Base-by-base conservation (phyloP, 306 rosid genomes). In the Cucumis hystrix region DNA sequence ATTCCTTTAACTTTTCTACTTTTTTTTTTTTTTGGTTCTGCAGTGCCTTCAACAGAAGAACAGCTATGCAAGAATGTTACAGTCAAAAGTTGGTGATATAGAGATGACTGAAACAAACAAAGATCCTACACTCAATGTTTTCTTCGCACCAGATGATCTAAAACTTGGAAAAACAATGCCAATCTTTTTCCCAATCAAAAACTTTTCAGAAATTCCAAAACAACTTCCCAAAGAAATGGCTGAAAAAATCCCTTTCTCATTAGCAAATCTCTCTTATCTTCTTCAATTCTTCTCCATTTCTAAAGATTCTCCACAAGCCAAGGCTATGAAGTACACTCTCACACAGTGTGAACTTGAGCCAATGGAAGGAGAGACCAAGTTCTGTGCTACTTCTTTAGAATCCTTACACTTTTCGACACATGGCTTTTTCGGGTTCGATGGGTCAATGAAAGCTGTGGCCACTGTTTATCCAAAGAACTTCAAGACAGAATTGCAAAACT, bases 351-450 rank as follows among this genome's bases (percentile, higher is more conserved):
- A 89, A 14, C 73, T 84, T 63, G 78, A 84, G 18, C 67, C 92
- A 39, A 83, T 81, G 73, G 75, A 83, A 63, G 91, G 85, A 80
- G 95, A 93, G 76, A 75, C 85, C 58, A 89, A 85, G 78, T 91
- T 85, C 51, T 93, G 96, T 58, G 92, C 93, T 9, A 82, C 91
- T 12, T 84, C 93, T 59, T 35, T 91, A 0, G 96, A 91, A 17
- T 83, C 96, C 40, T 49, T 84, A 82, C 80, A 87, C 78, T 88
- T 84, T 17, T 84, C 80, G 37, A 86, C 86, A 5, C 56, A 28
- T 9, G 4, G 15, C 6, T 6, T 84, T 11, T 83, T 91, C 14
- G 95, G 95, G 49, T 20, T 80, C 1, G 57, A 69, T 11, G 3
- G 15, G 82, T 3, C 43, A 56, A 69, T 88, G 80, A 85, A 83